These are phyloP conservation scores for Penicillium olsonii DNA, from an alignment of 2,329 filamentous ascomycete genomes.

Conservation along the genomic window DNA sequence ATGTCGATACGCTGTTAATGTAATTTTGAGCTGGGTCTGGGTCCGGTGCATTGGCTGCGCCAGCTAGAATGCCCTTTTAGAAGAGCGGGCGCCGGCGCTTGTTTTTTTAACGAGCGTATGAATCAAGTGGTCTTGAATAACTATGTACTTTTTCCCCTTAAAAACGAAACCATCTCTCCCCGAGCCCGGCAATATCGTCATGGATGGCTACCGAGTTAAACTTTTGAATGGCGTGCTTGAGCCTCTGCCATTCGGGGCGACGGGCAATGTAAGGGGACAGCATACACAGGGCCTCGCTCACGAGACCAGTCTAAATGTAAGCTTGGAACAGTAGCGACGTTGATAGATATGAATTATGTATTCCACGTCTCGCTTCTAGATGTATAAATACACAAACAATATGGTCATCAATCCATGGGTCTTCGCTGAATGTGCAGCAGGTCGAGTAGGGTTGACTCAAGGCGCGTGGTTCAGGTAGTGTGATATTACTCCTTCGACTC, in stretches of 20 bases:
- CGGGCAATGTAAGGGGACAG: too few species aligned
- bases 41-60: slow-evolving; percentile 1
- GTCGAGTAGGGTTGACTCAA: neutral
- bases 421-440: neutral
- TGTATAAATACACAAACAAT: neutral
- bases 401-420: neutral
- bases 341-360: neutral
- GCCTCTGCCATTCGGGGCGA: too few species aligned
- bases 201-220: too few species aligned
- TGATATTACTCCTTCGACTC: neutral
- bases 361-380: neutral
- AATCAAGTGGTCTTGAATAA: slow-evolving; percentile 3
- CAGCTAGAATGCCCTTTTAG: slow-evolving; percentile 4
- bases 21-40: slow-evolving; percentile 11
- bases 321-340: too few species aligned
- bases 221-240: too few species aligned
- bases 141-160: neutral
- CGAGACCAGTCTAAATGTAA: neutral
- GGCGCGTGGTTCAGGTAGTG: neutral
- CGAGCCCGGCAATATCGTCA: too few species aligned
- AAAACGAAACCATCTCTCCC: too few species aligned
- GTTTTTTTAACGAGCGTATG: slow-evolving; percentile 12
- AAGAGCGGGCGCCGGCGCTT: slow-evolving; percentile 14
- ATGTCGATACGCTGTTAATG: slow-evolving; percentile 11
- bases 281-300: neutral